Base-by-base conservation (phyloP, 208 protist genomes). In the Naegleria gruberi region DNA sequence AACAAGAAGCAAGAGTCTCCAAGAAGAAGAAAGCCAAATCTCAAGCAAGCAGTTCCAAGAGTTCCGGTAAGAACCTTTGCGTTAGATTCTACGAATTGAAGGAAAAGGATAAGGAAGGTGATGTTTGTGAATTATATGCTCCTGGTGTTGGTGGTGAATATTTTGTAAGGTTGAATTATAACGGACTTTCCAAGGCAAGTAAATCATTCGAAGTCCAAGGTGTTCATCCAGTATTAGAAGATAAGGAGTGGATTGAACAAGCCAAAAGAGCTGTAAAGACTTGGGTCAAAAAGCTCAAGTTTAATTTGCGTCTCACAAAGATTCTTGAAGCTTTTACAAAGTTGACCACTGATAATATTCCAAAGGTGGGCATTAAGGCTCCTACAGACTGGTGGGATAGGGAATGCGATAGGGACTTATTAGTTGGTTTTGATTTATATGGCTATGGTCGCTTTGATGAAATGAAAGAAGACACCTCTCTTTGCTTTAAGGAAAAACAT, bases 221-320 rank as follows among this genome's bases (percentile, higher is more conserved):
- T n/a, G 12, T 88, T 30, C 84, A 88, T 43, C 43, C 83, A 30
- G 19, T 51, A 30, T 45, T 88, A 0, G 37, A 65, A 17, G 84
- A 88, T 42, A 40, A 47, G 43, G 84, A 88, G 42, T 88, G 37
- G 23, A 19, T 65, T 23, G 45, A 47, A 2, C 10, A 30, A 7
- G 46, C 45, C 4, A 51, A 88, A 26, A 34, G 84, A 65, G 43
- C 45, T 42, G 46, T 5, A 26, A 47, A 65, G 19, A 65, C 23
- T 43, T 88, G 46, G 43, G 26, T 40, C 7, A 88, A 88, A 88
- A 88, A 88, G 42, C 30, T 88, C 19, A 34, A 65, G 42, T 88
- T 88, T 26, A 23, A 10, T 8, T 43, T 23, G 4, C 12, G 46
- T 7, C 65, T 88, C 7, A 12, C 8, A 5, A 65, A 55, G n/a